phyloP scores from a whole-genome alignment of 2,329 filamentous ascomycete genomes.

The Ceratocystis diversiconidia region DNA sequence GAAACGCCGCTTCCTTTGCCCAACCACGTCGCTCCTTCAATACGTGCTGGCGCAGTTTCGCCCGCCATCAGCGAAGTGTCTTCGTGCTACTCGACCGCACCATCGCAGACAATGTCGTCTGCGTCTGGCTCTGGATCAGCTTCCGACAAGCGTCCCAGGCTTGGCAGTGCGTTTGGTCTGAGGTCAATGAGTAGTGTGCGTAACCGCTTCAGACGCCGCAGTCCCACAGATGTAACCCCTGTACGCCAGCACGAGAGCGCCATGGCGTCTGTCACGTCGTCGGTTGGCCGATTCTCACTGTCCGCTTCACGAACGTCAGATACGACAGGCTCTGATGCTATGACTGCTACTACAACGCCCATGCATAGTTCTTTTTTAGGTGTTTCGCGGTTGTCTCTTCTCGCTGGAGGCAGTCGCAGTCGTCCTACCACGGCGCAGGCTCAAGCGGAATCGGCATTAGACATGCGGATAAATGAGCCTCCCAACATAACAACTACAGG shows the following conservation, averaged over 20 bases:
- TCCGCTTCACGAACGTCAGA: not conserved
- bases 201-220: slow-evolving; percentile 16
- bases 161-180: slow-evolving; percentile 9
- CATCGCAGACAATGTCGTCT: slow-evolving; percentile 1
- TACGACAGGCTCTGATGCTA: not conserved
- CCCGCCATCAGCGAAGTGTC: slow-evolving; percentile 10
- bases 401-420: slow-evolving; percentile 13
- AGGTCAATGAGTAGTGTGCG: slow-evolving; percentile 10
- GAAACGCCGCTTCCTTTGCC: not conserved
- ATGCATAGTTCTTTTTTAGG: slow-evolving; percentile 17
- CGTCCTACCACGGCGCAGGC: slow-evolving; percentile 6
- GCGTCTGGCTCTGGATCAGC: not conserved
- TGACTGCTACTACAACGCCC: not conserved
- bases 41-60: slow-evolving; percentile 4
- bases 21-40: not conserved
- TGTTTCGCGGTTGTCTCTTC: slow-evolving; percentile 16
- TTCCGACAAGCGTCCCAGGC: slow-evolving; percentile 3
- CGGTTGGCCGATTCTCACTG: slow-evolving; percentile 15
- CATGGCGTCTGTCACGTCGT: slow-evolving; percentile 10
- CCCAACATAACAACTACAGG: not conserved
- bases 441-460: not conserved
- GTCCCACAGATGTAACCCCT: slow-evolving; percentile 7
- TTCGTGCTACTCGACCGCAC: slow-evolving; percentile 10
- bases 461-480: slow-evolving; percentile 1
- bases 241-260: slow-evolving; percentile 9